phyloP scores from a whole-genome alignment of 768 basidiomycete genomes.

The Leccinum broughii region DNA sequence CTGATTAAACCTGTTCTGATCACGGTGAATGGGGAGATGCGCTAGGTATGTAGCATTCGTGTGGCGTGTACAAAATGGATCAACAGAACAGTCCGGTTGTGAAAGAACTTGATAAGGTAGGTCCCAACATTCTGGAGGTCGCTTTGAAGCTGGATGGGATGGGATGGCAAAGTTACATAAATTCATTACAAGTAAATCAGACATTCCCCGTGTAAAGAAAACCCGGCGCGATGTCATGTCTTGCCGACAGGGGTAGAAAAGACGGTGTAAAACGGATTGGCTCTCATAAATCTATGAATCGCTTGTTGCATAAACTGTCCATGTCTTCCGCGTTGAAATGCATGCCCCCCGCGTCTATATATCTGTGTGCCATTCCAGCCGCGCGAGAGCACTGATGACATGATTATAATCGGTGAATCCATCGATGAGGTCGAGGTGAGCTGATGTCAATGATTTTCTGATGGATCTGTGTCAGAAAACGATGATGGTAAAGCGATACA shows the following conservation, averaged over 20 bases:
- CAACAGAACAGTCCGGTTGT: background rate
- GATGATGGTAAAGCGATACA: conserved; percentile 29
- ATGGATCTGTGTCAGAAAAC: conserved; percentile 24
- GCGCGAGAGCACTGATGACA: conserved; percentile 8
- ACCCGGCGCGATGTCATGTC: background rate
- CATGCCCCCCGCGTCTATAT: conserved; percentile 18
- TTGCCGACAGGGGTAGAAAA: conserved; percentile 16
- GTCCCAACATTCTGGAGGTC: background rate
- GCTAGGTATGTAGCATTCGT: conserved; percentile 6
- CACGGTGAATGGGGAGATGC: background rate
- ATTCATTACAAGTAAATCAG: conserved; percentile 17
- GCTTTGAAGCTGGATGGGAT: conserved; percentile 3
- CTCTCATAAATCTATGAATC: conserved; percentile 28
- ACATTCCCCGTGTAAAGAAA: conserved; percentile 9
- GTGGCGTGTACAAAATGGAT: conserved; percentile 6
- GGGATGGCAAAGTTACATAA: conserved; percentile 1
- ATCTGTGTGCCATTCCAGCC: conserved; percentile 12
- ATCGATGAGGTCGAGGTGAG: conserved; percentile 46
- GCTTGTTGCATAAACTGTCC: conserved; percentile 21
- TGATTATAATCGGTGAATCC: conserved; percentile 15
- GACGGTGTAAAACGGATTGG: conserved; percentile 17
- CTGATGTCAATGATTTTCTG: conserved; percentile 37
- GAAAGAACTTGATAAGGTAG: background rate
- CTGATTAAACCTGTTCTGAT: background rate
- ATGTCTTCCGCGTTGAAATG: conserved; percentile 18